A percentile compares a stretch with the other conserved stretches of the same genome.
Evolutionary conservation across 2,329 filamentous ascomycete genomes (phyloP).

Genomic region (Sporothrix dimorphospora): DNA sequence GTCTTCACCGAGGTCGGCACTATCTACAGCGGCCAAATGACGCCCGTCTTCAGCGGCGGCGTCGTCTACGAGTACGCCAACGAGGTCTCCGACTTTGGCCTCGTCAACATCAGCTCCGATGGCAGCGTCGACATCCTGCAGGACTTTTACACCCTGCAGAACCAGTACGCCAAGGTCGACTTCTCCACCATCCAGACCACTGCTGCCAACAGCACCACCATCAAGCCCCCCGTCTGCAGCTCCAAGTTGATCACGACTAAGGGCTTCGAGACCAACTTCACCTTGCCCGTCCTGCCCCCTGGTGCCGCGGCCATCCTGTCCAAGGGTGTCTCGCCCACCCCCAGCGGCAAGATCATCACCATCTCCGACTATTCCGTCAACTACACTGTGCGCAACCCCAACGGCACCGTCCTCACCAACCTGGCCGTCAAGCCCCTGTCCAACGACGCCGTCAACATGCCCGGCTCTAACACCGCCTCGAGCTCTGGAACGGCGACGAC

Average conservation of each 20-base stretch:
- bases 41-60: conserved; percentile 68
- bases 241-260: conserved; percentile 64
- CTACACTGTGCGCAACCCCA: conserved; percentile 63
- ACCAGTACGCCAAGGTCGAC: conserved; percentile 75
- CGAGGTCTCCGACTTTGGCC: conserved; percentile 67
- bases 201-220: conserved; percentile 57
- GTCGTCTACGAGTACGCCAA: conserved; percentile 81
- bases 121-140: conserved; percentile 59
- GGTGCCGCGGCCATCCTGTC: conserved; percentile 74
- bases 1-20: conserved; percentile 74
- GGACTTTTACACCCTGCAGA: conserved; percentile 75
- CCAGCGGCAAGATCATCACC: conserved; percentile 65
- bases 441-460: conserved; percentile 51
- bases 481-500: conserved; percentile 26
- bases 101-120: conserved; percentile 64
- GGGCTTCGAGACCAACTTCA: conserved; percentile 79
- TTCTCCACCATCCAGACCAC: conserved; percentile 66
- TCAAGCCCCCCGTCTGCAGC: conserved; percentile 65
- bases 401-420: conserved; percentile 60
- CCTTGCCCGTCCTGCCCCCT: conserved; percentile 68
- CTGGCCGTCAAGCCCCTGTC: conserved; percentile 53
- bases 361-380: conserved; percentile 61
- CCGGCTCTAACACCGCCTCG: conserved; percentile 46
- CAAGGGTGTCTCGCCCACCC: conserved; percentile 69
- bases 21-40: conserved; percentile 75